A percentile compares a stretch with the other conserved stretches of the same genome.
These are phyloP conservation scores for Yamadazyma dushanensis DNA, from an alignment of 1,139 yeast species.

Conservation along the genomic window DNA sequence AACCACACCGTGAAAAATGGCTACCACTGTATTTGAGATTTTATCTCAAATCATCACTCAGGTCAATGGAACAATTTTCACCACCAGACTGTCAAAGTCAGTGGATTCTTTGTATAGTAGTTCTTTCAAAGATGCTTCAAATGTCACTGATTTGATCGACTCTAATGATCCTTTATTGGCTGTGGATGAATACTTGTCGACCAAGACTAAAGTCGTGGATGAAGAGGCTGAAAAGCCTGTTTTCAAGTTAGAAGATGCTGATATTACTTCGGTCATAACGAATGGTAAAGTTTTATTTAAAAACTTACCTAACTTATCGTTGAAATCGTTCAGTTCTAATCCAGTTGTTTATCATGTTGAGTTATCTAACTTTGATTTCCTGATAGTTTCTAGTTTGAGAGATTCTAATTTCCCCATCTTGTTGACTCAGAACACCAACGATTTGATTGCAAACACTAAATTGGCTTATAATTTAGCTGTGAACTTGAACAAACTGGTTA, in stretches of 20 bases:
- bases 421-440: slow-evolving; percentile 59
- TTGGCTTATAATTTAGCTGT: slow-evolving; percentile 60
- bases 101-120: slow-evolving; percentile 34
- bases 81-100: slow-evolving; percentile 50
- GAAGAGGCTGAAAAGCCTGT: slow-evolving; percentile 11
- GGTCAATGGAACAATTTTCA: slow-evolving; percentile 35
- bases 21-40: slow-evolving; percentile 14
- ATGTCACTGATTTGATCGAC: slow-evolving; percentile 33
- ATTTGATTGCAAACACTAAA: slow-evolving; percentile 45
- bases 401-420: slow-evolving; percentile 66
- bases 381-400: slow-evolving; percentile 66
- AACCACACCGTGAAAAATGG: slow-evolving; percentile 2
- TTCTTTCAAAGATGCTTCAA: slow-evolving; percentile 21
- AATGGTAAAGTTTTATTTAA: slow-evolving; percentile 53
- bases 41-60: slow-evolving; percentile 18
- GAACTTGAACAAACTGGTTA: slow-evolving; percentile 52
- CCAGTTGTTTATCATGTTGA: slow-evolving; percentile 65
- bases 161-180: slow-evolving; percentile 56
- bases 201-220: slow-evolving; percentile 11
- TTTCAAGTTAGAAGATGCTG: slow-evolving; percentile 15
- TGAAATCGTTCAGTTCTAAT: slow-evolving; percentile 34
- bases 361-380: slow-evolving; percentile 57
- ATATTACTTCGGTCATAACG: slow-evolving; percentile 51
- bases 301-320: slow-evolving; percentile 56
- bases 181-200: slow-evolving; percentile 31